phyloP scores from a whole-genome alignment of 2,329 filamentous ascomycete genomes.

The Rasamsonia emersonii region DNA sequence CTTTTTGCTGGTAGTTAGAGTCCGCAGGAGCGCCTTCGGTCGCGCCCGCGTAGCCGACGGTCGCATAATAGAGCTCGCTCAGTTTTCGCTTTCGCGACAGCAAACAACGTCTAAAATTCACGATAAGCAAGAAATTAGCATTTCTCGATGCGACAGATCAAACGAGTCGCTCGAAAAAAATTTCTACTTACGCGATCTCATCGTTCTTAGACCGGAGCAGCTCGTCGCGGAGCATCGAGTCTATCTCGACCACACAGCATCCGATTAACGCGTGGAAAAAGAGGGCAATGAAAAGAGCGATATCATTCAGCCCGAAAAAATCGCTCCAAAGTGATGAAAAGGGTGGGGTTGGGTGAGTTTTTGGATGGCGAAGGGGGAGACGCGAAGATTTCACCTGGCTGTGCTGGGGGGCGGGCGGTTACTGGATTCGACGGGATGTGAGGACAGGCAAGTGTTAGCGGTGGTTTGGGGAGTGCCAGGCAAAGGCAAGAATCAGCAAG shows the following conservation, averaged over 20 bases:
- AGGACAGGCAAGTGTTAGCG: conserved; percentile 13
- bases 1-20: conserved; percentile 40
- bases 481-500: no score
- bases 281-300: conserved; percentile 27
- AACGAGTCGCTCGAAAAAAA: conserved; percentile 21
- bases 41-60: conserved; percentile 46
- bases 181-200: conserved; percentile 43
- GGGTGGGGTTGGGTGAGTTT: conserved; percentile 30
- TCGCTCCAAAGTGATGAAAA: conserved; percentile 38
- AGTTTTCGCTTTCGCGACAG: conserved; percentile 85
- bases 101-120: conserved; percentile 46
- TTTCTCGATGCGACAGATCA: conserved; percentile 10
- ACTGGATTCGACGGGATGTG: conserved; percentile 14
- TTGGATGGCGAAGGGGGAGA: conserved; percentile 25
- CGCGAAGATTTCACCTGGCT: conserved; percentile 21
- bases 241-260: conserved; percentile 40
- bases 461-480: not conserved
- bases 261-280: conserved; percentile 41
- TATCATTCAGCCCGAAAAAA: conserved; percentile 37
- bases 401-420: conserved; percentile 16
- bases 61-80: conserved; percentile 77
- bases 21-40: conserved; percentile 50
- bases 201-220: conserved; percentile 42
- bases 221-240: conserved; percentile 43
- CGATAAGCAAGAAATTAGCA: conserved; percentile 27